Evolutionary conservation across 768 basidiomycete genomes (phyloP), one percentile per base, ranked within the genome.

Genomic region (Pleurotus pulmonarius): DNA sequence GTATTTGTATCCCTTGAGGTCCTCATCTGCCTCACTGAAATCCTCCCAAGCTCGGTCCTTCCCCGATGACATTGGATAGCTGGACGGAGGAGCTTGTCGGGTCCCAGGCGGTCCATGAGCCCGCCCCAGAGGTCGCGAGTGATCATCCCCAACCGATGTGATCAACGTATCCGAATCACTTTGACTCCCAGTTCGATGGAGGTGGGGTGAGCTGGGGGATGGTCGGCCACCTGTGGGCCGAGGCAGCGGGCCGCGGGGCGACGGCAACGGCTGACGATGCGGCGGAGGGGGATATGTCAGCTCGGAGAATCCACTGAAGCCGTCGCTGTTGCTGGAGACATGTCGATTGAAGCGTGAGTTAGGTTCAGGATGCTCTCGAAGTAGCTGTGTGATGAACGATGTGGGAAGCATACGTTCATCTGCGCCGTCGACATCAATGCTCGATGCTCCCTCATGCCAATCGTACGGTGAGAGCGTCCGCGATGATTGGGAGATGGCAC

Each of bases 371-470:
- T 73, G 75, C 59, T 82, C 77, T 60, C 73, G 76, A 12, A 86
- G 73, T 13, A 85, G 69, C 5, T 75, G 75, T 15, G 84, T 85
- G 58, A 86, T 86, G 65, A 86, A 80, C 2, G 82, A 79, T 2
- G 85, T 84, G 6, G 83, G 77, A 18, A 87, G 74, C 44, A 85
- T 69, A 16, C 77, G 74, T 62, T 83, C 81, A 62, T 86, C 83
- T 7, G 75, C 67, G n/a, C 78, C 75, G 67, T 83, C 82, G 49
- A 80, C 73, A 49, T 76, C 77, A 55, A 86, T 80, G 58, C 74
- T 77, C 11, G 83, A 83, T 15, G 81, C 77, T 2, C 80, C 84
- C 63, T 86, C 84, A 58, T 83, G 79, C 82, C 84, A 85, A 63
- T 82, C 81, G 60, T 77, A 70, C 3, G 80, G 74, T 12, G 81